Evolutionary conservation across 768 basidiomycete species (phyloP).

Genomic region (Baorangia bicolor): DNA sequence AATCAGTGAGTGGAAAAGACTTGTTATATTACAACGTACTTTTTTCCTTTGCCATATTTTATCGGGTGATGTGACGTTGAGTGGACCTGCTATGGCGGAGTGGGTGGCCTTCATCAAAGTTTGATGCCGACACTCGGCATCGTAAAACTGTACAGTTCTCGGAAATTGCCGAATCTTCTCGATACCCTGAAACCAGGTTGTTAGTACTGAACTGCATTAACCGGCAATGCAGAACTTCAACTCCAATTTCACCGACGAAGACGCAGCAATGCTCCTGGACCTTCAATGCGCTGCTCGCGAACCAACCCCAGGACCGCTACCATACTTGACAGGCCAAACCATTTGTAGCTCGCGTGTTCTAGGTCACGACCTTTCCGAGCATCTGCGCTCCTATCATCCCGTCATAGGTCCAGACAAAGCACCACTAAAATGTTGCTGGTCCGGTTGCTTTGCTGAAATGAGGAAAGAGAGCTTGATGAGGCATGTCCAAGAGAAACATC

Average conservation of each 20-base stretch:
- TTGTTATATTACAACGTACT: neutral
- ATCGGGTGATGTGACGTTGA: constrained; percentile 6
- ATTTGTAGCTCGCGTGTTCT: constrained; percentile 8
- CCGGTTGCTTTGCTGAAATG: constrained; percentile 16
- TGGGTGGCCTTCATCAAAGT: constrained; percentile 17
- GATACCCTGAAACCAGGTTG: too few relatives aligned
- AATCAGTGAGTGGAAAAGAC: neutral
- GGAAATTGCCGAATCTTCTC: constrained; percentile 1
- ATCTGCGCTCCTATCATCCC: constrained; percentile 22
- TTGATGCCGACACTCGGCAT: constrained; percentile 22
- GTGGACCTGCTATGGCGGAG: neutral
- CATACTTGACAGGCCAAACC: neutral
- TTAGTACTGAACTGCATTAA: too few relatives aligned
- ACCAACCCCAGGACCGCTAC: constrained; percentile 1
- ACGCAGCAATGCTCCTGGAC: neutral
- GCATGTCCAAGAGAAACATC: constrained; percentile 28
- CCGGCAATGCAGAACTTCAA: too few relatives aligned
- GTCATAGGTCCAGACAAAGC: constrained; percentile 16
- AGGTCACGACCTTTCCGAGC: constrained; percentile 14
- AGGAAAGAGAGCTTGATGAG: constrained; percentile 29
- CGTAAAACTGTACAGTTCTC: constrained; percentile 17
- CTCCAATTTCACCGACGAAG: too few relatives aligned
- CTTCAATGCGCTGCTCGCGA: neutral
- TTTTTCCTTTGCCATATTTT: constrained; percentile 28
- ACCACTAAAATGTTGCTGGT: constrained; percentile 17